Conservation (phyloP, 2,329 filamentous ascomycete genomes). For the Xylariaceae sp. region DNA sequence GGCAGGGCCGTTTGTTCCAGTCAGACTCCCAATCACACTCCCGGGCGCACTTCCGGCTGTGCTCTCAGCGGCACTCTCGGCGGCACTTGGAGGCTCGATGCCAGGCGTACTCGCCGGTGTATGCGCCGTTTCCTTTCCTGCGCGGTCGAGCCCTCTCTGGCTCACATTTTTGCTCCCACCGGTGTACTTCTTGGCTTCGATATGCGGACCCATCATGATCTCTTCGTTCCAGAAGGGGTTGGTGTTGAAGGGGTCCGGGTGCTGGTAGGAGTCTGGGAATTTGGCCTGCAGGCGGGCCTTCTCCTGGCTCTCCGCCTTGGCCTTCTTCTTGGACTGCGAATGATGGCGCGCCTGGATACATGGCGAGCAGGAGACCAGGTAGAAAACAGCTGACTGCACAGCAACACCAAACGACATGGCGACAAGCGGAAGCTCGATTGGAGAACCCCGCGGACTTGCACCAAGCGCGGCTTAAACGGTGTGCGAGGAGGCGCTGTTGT, state of each 20-base stretch:
- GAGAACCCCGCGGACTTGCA: too few relatives aligned
- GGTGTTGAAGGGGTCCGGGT: slow-evolving; percentile 75
- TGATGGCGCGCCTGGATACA: slow-evolving; percentile 66
- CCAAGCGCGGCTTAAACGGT: not conserved
- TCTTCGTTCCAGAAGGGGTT: slow-evolving; percentile 88
- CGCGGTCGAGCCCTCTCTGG: slow-evolving; percentile 51
- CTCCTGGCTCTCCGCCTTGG: slow-evolving; percentile 58
- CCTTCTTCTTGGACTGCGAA: slow-evolving; percentile 62
- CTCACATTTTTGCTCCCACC: slow-evolving; percentile 47
- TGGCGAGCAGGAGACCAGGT: slow-evolving; percentile 68
- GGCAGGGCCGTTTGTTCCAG: slow-evolving; percentile 29
- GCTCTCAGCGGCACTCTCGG: too few relatives aligned
- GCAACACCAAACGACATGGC: slow-evolving; percentile 49
- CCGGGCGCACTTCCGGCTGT: not conserved
- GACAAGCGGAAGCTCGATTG: not conserved
- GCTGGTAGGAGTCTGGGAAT: slow-evolving; percentile 66
- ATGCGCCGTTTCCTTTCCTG: slow-evolving; percentile 43
- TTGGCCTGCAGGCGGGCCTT: slow-evolving; percentile 59
- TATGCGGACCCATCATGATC: slow-evolving; percentile 65
- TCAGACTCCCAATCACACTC: slow-evolving; percentile 20
- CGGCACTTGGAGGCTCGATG: too few relatives aligned
- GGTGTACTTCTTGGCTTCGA: slow-evolving; percentile 50
- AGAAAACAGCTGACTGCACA: slow-evolving; percentile 71
- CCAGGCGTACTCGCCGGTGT: slow-evolving; percentile 23
- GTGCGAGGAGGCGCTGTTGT: too few relatives aligned